Percentiles rank a stretch among this genome's conserved stretches.
Evolutionary conservation across 1,139 yeast species (phyloP).

Genomic region (Suhomyces terraborum): DNA sequence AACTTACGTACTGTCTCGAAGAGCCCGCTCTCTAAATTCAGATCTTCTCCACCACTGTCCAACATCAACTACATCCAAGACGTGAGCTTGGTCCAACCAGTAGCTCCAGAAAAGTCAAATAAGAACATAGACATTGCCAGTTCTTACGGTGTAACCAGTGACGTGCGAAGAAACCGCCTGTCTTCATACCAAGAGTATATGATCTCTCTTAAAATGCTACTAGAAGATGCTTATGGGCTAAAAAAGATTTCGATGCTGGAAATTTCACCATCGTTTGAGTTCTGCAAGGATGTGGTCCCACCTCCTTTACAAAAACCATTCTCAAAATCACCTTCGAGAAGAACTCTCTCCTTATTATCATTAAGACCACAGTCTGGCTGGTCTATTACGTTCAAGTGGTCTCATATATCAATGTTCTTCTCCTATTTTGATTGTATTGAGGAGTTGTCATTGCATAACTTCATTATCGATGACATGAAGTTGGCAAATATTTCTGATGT

Average conservation of each 20-base stretch:
- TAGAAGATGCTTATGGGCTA: constrained; percentile 38
- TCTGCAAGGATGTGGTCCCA: constrained; percentile 31
- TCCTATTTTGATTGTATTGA: constrained; percentile 48
- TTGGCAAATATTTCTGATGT: constrained; percentile 14
- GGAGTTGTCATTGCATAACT: constrained; percentile 46
- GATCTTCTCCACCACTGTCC: constrained; percentile 29
- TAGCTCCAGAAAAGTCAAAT: constrained; percentile 27
- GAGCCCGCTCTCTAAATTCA: constrained; percentile 9
- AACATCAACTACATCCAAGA: constrained; percentile 34
- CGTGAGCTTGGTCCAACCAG: constrained; percentile 39
- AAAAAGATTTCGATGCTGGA: constrained; percentile 36
- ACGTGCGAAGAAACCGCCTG: constrained; percentile 19
- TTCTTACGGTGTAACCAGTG: constrained; percentile 35
- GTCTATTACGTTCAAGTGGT: constrained; percentile 47
- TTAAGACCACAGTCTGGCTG: constrained; percentile 51
- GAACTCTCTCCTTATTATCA: constrained; percentile 26
- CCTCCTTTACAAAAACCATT: not conserved
- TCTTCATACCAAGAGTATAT: constrained; percentile 32
- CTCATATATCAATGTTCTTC: constrained; percentile 28
- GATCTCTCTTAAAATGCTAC: constrained; percentile 25
- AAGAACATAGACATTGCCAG: constrained; percentile 42
- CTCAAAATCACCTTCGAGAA: constrained; percentile 22
- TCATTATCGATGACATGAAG: constrained; percentile 47
- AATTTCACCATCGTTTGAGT: constrained; percentile 54
- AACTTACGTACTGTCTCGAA: constrained; percentile 24